Conservation (phyloP, 1,139 yeast species). For the Blastobotrys arbuscula region DNA sequence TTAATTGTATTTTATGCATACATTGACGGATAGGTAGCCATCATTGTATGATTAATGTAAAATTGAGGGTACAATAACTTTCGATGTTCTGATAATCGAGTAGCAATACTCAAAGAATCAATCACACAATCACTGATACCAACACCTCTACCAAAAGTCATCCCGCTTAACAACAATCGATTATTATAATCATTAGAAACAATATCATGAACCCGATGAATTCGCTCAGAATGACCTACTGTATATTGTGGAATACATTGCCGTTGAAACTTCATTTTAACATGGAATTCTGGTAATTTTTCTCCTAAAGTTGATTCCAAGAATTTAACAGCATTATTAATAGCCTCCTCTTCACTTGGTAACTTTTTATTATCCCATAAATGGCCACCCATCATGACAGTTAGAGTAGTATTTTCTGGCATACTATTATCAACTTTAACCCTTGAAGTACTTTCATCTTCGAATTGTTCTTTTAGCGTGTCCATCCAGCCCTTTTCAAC, state of each 20-base stretch:
- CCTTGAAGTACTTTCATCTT: background rate
- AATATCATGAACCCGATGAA: slow-evolving; percentile 36
- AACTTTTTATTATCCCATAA: slow-evolving; percentile 36
- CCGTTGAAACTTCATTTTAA: slow-evolving; percentile 35
- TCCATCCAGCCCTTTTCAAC: slow-evolving; percentile 1
- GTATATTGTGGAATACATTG: slow-evolving; percentile 78
- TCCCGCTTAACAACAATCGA: slow-evolving; percentile 65
- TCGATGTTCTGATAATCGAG: slow-evolving; percentile 31
- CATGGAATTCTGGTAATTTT: slow-evolving; percentile 34
- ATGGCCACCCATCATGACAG: slow-evolving; percentile 91
- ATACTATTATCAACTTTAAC: background rate
- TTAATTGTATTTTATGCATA: slow-evolving; percentile 13
- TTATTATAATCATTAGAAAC: slow-evolving; percentile 37
- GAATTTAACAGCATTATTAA: slow-evolving; percentile 43
- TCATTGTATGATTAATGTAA: slow-evolving; percentile 25
- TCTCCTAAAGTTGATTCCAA: slow-evolving; percentile 48
- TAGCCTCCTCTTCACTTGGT: slow-evolving; percentile 34
- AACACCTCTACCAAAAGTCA: slow-evolving; percentile 74
- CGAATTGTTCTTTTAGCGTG: background rate
- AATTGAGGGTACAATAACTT: slow-evolving; percentile 29
- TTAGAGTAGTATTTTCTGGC: slow-evolving; percentile 48
- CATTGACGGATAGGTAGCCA: slow-evolving; percentile 22
- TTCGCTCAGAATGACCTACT: slow-evolving; percentile 59
- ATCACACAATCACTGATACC: slow-evolving; percentile 87
- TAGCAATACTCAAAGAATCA: slow-evolving; percentile 57